Percentiles rank a stretch among this genome's conserved stretches.
phyloP scores from a whole-genome alignment of 495 filamentous ascomycete genomes.

The Parathielavia hyrcaniae region DNA sequence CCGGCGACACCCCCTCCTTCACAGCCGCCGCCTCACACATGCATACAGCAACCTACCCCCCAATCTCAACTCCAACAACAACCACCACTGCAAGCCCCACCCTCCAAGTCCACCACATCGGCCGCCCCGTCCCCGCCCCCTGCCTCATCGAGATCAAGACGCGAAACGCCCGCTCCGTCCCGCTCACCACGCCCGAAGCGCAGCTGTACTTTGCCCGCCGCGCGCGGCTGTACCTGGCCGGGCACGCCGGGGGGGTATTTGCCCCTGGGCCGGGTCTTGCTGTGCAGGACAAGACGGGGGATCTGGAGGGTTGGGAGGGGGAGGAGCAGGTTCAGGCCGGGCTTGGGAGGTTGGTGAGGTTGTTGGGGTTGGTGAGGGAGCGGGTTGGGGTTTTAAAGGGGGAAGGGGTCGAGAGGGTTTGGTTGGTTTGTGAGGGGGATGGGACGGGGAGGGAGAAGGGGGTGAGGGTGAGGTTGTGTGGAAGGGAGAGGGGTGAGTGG shows the following conservation, averaged over 20 bases:
- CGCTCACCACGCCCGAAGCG: slow-evolving; percentile 15
- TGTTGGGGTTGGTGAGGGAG: slow-evolving; percentile 15
- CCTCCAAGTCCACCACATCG: slow-evolving; percentile 14
- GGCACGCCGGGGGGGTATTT: slow-evolving; percentile 18
- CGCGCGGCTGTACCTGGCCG: slow-evolving; percentile 17
- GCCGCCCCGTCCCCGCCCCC: slow-evolving; percentile 11
- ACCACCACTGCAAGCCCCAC: neutral
- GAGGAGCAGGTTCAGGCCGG: slow-evolving; percentile 9
- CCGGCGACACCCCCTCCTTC: slow-evolving; percentile 16
- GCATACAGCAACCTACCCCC: no score
- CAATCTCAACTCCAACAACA: no score
- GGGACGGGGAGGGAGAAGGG: slow-evolving; percentile 6
- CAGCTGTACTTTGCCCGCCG: slow-evolving; percentile 26
- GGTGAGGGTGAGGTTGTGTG: slow-evolving; percentile 12
- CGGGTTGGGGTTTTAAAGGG: neutral
- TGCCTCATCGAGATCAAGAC: slow-evolving; percentile 30
- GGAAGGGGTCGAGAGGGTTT: slow-evolving; percentile 8
- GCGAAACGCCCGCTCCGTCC: neutral
- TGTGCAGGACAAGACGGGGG: slow-evolving; percentile 7
- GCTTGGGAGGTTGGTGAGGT: slow-evolving; percentile 16
- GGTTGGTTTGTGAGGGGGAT: slow-evolving; percentile 18
- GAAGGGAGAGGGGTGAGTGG: slow-evolving; percentile 2
- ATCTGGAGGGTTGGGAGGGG: slow-evolving; percentile 16
- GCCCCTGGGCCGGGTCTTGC: neutral
- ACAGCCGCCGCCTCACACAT: no score